Evolutionary conservation across 2,329 filamentous ascomycete species (phyloP), one percentile per base, ranked within the genome.

Genomic region (Aspergillus sp.): DNA sequence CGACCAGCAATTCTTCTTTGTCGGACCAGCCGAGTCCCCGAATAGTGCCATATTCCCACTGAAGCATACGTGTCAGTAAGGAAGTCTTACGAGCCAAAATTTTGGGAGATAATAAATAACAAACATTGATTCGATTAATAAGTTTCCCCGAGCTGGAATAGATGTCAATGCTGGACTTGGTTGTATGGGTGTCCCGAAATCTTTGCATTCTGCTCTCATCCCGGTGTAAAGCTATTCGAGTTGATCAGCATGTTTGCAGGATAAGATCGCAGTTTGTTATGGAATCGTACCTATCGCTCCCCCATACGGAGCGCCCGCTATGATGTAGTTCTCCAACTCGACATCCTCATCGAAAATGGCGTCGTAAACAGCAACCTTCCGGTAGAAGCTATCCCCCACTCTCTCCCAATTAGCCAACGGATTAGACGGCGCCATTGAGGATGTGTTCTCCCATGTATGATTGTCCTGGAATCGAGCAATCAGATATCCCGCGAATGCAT

Each of bases 21-120:
- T 95, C 91, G 13, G 90, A 95, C 93, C 93, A 98, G 30, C 93
- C 93, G 13, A 98, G 76, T 2, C 88, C 90, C 65, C 85, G 86
- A 60, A 98, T 88, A 3, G 83, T 75, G 37, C 88, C 88, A 69
- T 90, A 88, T 58, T 97, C 91, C 90, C 91, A 97, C 64, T 86
- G 51, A 44, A 19, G 39, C 36, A 37, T 38, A 13, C 34, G 3
- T 8, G 26, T 33, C 31, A 36, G 19, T 11, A 35, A 7, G 27
- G 9, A 34, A 3, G 2, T 19, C n/a, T 13, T 19, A n/a, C n/a
- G 29, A 4, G 12, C 13, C 7, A n/a, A 19, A 33, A 52, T 69
- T 69, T 49, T 61, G 19, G 19, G 2, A 19, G 19, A 19, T 8
- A 9, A 38, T 6, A 11, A 12, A 34, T 13, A n/a, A 7, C 36